Base-by-base conservation (phyloP, 495 filamentous ascomycete genomes). In the Hypoxylon perforatum region DNA sequence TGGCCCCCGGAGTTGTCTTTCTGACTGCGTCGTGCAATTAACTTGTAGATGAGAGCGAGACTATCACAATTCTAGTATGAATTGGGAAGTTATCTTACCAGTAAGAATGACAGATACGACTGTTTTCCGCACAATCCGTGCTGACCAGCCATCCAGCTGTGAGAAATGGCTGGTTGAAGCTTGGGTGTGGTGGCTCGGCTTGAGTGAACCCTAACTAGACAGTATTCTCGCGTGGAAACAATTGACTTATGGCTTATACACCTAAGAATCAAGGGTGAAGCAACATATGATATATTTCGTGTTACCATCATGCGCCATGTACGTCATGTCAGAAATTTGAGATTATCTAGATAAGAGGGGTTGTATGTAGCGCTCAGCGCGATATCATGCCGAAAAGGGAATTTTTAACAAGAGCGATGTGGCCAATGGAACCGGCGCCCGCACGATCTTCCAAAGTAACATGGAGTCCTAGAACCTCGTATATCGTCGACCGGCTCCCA, bases 371-470 rank as follows among this genome's bases (percentile, higher is more conserved):
- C 44, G 9, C 6, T 42, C 17, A 48, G 10, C 58, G 58, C 65
- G 39, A 38, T 59, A 63, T 68, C 7, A 59, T 15, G 30, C 65
- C 59, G 46, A 7, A 63, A 68, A 0, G 10, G 48, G 53, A 33
- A 55, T 45, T 35, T 18, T 54, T 12, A 25, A 50, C 18, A 28
- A 18, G n/a, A 6, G 5, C 12, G 42, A 46, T 28, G 39, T 52
- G 53, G 50, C 65, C 65, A 68, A 68, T 68, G 5, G 35, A n/a
- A 58, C 59, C 11, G 17, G n/a, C 48, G 65, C 65, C 65, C 58
- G 65, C 65, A 44, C 36, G n/a, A 21, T 54, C 22, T 14, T 49
- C 42, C 23, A 54, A 68, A 53, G 65, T 61, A 18, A 58, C 36
- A 57, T 68, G 45, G 22, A 25, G 35, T 18, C 17, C 44, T 28